These are phyloP conservation scores for Pleurotus tuber-regium DNA, from an alignment of 768 basidiomycete genomes.

Conservation along the genomic window DNA sequence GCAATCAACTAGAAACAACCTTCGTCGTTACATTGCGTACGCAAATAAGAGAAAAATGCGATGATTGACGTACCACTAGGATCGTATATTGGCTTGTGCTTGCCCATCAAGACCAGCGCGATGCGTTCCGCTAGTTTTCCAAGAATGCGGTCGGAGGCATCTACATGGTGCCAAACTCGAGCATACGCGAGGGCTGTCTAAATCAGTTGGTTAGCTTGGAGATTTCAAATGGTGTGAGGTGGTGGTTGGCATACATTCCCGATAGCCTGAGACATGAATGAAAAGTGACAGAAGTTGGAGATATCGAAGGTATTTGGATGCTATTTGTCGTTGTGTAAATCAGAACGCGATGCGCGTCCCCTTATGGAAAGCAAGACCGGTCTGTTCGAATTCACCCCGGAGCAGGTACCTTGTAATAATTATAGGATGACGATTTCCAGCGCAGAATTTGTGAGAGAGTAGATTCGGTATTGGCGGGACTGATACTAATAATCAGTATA, in stretches of 20 bases:
- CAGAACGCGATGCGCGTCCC: too few relatives aligned
- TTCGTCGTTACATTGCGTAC: too few relatives aligned
- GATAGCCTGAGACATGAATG: slow-evolving; percentile 73
- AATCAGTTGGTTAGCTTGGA: slow-evolving; percentile 2
- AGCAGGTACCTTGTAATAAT: too few relatives aligned
- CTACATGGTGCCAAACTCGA: slow-evolving; percentile 95
- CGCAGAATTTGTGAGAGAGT: too few relatives aligned
- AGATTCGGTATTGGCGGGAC: too few relatives aligned
- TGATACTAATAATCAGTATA: too few relatives aligned
- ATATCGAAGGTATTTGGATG: too few relatives aligned
- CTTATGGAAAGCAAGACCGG: too few relatives aligned
- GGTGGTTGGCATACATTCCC: slow-evolving; percentile 62
- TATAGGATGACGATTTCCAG: too few relatives aligned
- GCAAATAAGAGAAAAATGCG: too few relatives aligned
- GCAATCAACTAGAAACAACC: slow-evolving; percentile 91
- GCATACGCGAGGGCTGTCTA: slow-evolving; percentile 95
- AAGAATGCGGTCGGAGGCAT: slow-evolving; percentile 86
- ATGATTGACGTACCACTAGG: slow-evolving; percentile 63
- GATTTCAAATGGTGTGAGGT: neutral
- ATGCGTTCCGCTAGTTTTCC: slow-evolving; percentile 95
- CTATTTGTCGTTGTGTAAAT: too few relatives aligned
- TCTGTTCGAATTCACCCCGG: too few relatives aligned
- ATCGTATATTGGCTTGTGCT: slow-evolving; percentile 97
- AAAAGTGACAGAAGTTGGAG: slow-evolving; percentile 3
- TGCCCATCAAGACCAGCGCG: slow-evolving; percentile 96